These are phyloP conservation scores for Meredithiella fracta DNA, from an alignment of 2,329 filamentous ascomycete species.

Conservation along the genomic window DNA sequence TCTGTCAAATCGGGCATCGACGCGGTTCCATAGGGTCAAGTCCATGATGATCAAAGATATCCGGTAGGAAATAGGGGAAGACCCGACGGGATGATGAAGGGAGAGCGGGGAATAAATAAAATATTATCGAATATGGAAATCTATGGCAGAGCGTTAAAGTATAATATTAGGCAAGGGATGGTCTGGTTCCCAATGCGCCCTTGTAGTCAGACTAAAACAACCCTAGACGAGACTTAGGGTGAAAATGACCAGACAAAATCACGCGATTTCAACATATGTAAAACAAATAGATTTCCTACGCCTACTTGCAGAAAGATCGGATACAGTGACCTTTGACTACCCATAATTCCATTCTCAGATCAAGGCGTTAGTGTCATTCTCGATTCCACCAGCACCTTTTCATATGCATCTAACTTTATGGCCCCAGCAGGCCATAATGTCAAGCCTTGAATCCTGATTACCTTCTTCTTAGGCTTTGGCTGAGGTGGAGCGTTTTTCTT, in stretches of 20 bases:
- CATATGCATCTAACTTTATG: constrained; percentile 55
- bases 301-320: no score
- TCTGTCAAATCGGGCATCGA: constrained; percentile 7
- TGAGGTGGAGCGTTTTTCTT: background rate
- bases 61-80: background rate
- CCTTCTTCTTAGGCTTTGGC: background rate
- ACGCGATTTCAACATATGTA: no score
- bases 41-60: constrained; percentile 7
- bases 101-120: background rate
- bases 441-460: constrained; percentile 30
- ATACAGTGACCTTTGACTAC: no score
- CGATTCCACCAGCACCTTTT: constrained; percentile 24
- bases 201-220: no score
- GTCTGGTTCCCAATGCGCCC: no score
- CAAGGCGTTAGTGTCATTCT: background rate
- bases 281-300: no score
- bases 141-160: no score
- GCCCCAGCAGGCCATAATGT: constrained; percentile 63
- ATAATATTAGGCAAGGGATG: no score
- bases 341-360: no score
- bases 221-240: no score
- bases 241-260: no score
- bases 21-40: constrained; percentile 5
- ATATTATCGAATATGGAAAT: no score
- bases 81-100: background rate